Conservation (phyloP, 2,329 filamentous ascomycete genomes). For the Tolypocladium inflatum region DNA sequence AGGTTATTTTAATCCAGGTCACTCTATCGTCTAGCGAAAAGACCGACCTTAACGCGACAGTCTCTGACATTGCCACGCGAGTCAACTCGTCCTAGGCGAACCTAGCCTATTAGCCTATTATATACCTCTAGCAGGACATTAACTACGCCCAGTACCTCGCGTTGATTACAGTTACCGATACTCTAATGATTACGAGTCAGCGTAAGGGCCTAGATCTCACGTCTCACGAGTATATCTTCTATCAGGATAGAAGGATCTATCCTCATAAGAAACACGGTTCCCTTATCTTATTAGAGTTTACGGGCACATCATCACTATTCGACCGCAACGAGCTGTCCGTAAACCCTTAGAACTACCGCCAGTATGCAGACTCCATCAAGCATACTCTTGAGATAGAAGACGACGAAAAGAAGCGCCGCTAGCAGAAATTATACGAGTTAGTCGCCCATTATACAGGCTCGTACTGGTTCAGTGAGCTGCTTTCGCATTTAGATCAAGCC, state of each 20-base stretch:
- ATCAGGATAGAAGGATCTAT: constrained; percentile 70
- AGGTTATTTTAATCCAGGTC: constrained; percentile 87
- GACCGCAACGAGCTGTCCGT: constrained; percentile 70
- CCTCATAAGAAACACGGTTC: constrained; percentile 73
- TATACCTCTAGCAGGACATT: constrained; percentile 92
- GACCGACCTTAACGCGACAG: constrained; percentile 74
- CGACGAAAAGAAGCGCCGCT: constrained; percentile 64
- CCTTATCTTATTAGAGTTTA: constrained; percentile 89
- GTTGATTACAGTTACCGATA: constrained; percentile 79
- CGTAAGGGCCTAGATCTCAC: constrained; percentile 97
- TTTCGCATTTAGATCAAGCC: constrained; percentile 59
- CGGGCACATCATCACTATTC: constrained; percentile 81
- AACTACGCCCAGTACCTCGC: constrained; percentile 87
- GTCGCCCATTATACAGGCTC: constrained; percentile 76
- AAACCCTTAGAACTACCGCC: constrained; percentile 91
- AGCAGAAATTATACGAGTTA: constrained; percentile 61
- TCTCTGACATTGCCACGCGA: constrained; percentile 88
- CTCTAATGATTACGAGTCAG: constrained; percentile 86
- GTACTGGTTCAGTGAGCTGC: constrained; percentile 73
- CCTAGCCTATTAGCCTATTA: constrained; percentile 81
- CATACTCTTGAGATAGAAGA: constrained; percentile 73
- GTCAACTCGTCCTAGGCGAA: constrained; percentile 91
- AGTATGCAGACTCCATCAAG: constrained; percentile 79
- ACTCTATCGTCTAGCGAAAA: constrained; percentile 85
- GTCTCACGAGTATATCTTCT: constrained; percentile 87